These are phyloP conservation scores for Auxenochlorella pyrenoidosa DNA, from an alignment of 139 green algal genomes.

Conservation along the genomic window DNA sequence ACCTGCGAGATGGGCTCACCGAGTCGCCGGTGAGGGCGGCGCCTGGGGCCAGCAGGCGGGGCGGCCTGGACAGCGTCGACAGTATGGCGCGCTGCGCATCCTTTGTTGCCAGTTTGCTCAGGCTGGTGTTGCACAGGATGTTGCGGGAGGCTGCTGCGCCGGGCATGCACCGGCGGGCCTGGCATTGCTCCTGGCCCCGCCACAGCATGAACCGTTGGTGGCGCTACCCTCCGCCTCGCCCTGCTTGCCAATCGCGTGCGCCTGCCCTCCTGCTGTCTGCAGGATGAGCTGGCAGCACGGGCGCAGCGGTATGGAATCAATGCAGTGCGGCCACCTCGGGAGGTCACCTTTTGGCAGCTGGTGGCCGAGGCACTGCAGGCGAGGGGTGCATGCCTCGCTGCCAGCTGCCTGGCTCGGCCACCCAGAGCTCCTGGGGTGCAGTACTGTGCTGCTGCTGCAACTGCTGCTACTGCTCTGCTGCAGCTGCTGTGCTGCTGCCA, in stretches of 20 bases:
- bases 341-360: slow-evolving; percentile 56
- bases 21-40: background rate
- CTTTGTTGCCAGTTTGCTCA: background rate
- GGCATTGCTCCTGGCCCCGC: too few species aligned
- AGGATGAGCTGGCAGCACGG: slow-evolving; percentile 25
- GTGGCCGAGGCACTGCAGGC: slow-evolving; percentile 54
- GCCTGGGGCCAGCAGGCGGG: too few species aligned
- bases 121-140: background rate
- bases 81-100: background rate
- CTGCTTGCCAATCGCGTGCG: too few species aligned
- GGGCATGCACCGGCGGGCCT: too few species aligned
- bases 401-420: too few species aligned
- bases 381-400: background rate
- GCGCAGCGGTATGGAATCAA: slow-evolving; percentile 43
- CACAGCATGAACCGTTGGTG: too few species aligned
- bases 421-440: too few species aligned
- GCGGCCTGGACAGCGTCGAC: too few species aligned
- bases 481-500: too few species aligned
- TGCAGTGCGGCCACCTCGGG: background rate
- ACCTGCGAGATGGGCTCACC: slow-evolving; percentile 27
- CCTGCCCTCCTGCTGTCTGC: background rate
- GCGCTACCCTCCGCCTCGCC: too few species aligned
- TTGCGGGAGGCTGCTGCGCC: background rate
- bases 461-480: too few species aligned
- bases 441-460: too few species aligned